phyloP scores from a whole-genome alignment of 2,329 filamentous ascomycete genomes.

The Purpureocillium lavendulum region DNA sequence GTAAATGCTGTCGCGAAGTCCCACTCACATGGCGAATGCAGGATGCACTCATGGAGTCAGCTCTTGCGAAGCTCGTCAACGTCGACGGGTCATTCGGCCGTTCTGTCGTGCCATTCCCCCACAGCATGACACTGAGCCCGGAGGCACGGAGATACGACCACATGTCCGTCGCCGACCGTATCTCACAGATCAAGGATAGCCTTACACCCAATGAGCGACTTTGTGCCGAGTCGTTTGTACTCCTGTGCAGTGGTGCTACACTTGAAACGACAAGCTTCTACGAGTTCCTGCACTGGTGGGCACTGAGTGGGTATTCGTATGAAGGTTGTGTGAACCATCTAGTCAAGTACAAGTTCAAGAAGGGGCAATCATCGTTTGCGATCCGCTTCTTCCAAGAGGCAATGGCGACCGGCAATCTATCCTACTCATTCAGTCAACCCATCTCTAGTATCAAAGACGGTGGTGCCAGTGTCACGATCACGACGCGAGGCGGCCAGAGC shows the following conservation, averaged over 20 bases:
- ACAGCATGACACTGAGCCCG: conserved; percentile 23
- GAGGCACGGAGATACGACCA: conserved; percentile 26
- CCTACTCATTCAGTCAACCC: conserved; percentile 31
- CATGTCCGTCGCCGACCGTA: conserved; percentile 31
- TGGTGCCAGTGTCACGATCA: conserved; percentile 20
- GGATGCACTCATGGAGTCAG: conserved; percentile 21
- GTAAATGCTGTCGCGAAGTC: too few species aligned
- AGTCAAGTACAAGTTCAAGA: conserved; percentile 31
- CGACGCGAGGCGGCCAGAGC: conserved; percentile 17
- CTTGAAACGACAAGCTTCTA: conserved; percentile 34
- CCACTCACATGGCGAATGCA: conserved; percentile 2
- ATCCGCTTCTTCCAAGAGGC: conserved; percentile 36
- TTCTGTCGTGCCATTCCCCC: conserved; percentile 29
- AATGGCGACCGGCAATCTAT: conserved; percentile 24
- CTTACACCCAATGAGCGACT: conserved; percentile 31
- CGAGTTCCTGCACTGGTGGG: conserved; percentile 42
- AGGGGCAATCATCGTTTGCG: conserved; percentile 36
- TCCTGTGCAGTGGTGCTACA: conserved; percentile 32
- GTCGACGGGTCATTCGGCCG: conserved; percentile 31
- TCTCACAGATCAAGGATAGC: conserved; percentile 27
- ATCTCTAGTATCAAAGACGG: conserved; percentile 22
- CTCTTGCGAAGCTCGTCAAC: conserved; percentile 33
- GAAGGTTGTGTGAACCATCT: conserved; percentile 28
- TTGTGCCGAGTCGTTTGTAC: conserved; percentile 29
- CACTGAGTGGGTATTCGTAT: conserved; percentile 30